Evolutionary conservation across 2,329 filamentous ascomycete genomes (phyloP).

Genomic region (Cyphellophora attinorum): DNA sequence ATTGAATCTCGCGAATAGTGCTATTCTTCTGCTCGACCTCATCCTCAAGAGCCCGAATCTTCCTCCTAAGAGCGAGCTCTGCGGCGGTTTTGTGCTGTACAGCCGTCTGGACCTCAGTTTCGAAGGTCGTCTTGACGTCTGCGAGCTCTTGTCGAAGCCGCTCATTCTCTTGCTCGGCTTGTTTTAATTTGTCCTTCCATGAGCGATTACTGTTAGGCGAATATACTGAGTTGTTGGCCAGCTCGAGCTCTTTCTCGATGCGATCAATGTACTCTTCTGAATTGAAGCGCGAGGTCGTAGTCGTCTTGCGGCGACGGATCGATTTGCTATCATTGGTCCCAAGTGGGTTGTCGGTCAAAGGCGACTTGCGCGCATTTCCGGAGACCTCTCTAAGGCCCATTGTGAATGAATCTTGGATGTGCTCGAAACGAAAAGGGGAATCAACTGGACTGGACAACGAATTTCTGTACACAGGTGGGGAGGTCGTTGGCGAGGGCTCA

Average conservation of each 20-base stretch:
- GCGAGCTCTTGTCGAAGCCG: slow-evolving; percentile 23
- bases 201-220: slow-evolving; percentile 24
- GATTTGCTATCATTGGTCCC: slow-evolving; percentile 9
- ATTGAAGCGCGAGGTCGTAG: slow-evolving; percentile 25
- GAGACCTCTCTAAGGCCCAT: slow-evolving; percentile 21
- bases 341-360: slow-evolving; percentile 17
- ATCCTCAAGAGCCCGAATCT: slow-evolving; percentile 23
- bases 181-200: slow-evolving; percentile 19
- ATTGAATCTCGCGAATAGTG: slow-evolving; percentile 23
- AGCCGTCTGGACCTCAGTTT: slow-evolving; percentile 24
- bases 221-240: slow-evolving; percentile 29
- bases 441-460: slow-evolving; percentile 12
- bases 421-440: slow-evolving; percentile 8
- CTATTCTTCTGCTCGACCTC: slow-evolving; percentile 22
- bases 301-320: slow-evolving; percentile 9
- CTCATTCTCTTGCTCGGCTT: slow-evolving; percentile 22
- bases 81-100: slow-evolving; percentile 20
- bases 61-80: slow-evolving; percentile 22
- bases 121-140: slow-evolving; percentile 24
- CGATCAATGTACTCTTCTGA: slow-evolving; percentile 39
- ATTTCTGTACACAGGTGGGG: slow-evolving; percentile 12
- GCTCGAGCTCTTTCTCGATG: slow-evolving; percentile 36
- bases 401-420: slow-evolving; percentile 8
- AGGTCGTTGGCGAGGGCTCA: slow-evolving; percentile 3
- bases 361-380: slow-evolving; percentile 15